A percentile compares a stretch with the other conserved stretches of the same genome.
Evolutionary conservation across 208 protist species (phyloP).

Genomic region (Trypanosoma lewisi): DNA sequence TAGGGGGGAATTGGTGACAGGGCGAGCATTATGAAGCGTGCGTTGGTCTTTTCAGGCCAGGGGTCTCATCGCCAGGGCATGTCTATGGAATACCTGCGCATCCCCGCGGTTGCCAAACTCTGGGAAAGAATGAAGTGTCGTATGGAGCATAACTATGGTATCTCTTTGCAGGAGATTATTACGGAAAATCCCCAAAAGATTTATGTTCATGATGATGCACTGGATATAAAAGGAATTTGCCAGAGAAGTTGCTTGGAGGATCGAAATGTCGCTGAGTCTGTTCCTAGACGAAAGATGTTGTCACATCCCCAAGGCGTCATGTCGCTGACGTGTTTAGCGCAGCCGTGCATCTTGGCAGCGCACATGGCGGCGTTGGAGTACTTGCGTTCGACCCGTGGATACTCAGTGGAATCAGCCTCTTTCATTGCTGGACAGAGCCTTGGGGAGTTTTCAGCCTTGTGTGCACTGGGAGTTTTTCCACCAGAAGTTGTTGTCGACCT

Average conservation of each 20-base stretch:
- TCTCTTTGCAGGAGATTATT: slow-evolving; percentile 70
- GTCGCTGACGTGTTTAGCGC: slow-evolving; percentile 74
- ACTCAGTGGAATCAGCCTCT: slow-evolving; percentile 27
- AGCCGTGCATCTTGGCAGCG: slow-evolving; percentile 76
- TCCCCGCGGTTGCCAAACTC: slow-evolving; percentile 33
- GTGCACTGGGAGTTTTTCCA: slow-evolving; percentile 66
- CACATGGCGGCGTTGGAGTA: slow-evolving; percentile 47
- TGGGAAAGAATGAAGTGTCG: slow-evolving; percentile 74
- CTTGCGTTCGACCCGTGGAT: slow-evolving; percentile 15
- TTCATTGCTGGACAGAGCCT: slow-evolving; percentile 80
- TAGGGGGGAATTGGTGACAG: neutral
- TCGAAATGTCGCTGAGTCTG: slow-evolving; percentile 56
- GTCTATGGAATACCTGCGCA: slow-evolving; percentile 54
- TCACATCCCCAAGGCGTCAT: slow-evolving; percentile 66
- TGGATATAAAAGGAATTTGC: slow-evolving; percentile 45
- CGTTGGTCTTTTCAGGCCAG: slow-evolving; percentile 82
- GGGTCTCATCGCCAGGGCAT: slow-evolving; percentile 76
- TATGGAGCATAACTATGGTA: slow-evolving; percentile 71
- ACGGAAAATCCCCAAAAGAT: slow-evolving; percentile 71
- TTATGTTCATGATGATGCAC: slow-evolving; percentile 40
- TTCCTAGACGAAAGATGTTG: slow-evolving; percentile 29
- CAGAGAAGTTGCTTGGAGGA: slow-evolving; percentile 35
- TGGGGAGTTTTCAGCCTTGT: slow-evolving; percentile 83
- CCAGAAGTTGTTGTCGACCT: slow-evolving; percentile 70
- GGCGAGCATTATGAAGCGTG: slow-evolving; percentile 27